Evolutionary conservation across 768 basidiomycete genomes (phyloP).

Genomic region (Kwoniella heveanensis): DNA sequence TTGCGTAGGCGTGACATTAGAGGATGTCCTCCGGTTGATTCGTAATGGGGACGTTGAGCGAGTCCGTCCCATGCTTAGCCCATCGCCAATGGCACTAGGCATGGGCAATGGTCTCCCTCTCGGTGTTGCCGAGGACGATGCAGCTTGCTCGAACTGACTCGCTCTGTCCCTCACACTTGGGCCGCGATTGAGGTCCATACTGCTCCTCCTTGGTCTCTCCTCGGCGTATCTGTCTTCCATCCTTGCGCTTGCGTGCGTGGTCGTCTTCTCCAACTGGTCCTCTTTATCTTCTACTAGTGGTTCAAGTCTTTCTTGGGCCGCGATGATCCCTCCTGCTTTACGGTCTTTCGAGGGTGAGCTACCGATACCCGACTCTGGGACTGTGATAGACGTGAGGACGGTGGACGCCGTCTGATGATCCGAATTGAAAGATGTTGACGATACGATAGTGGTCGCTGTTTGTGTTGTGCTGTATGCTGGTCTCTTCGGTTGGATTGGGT

Average conservation of each 20-base stretch:
- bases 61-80: conserved; percentile 14
- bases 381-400: conserved; percentile 37
- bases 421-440: conserved; percentile 30
- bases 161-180: conserved; percentile 44
- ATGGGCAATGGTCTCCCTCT: conserved; percentile 19
- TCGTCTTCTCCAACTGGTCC: conserved; percentile 5
- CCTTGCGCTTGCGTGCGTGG: not conserved
- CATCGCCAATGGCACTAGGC: not conserved
- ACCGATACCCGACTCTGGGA: conserved; percentile 33
- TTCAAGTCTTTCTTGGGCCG: conserved; percentile 24
- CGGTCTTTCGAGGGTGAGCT: conserved; percentile 10
- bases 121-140: conserved; percentile 18
- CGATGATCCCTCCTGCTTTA: conserved; percentile 10
- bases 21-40: conserved; percentile 13
- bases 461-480: conserved; percentile 24
- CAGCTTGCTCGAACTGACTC: conserved; percentile 31
- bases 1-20: conserved; percentile 19
- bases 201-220: conserved; percentile 17
- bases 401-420: conserved; percentile 25
- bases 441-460: conserved; percentile 39
- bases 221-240: conserved; percentile 21
- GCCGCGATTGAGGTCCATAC: conserved; percentile 24
- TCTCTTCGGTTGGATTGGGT: conserved; percentile 6
- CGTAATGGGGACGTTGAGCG: conserved; percentile 41
- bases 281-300: conserved; percentile 34